Evolutionary conservation across 139 green algal genomes (phyloP).

Genomic region (Coelastrella sp.): DNA sequence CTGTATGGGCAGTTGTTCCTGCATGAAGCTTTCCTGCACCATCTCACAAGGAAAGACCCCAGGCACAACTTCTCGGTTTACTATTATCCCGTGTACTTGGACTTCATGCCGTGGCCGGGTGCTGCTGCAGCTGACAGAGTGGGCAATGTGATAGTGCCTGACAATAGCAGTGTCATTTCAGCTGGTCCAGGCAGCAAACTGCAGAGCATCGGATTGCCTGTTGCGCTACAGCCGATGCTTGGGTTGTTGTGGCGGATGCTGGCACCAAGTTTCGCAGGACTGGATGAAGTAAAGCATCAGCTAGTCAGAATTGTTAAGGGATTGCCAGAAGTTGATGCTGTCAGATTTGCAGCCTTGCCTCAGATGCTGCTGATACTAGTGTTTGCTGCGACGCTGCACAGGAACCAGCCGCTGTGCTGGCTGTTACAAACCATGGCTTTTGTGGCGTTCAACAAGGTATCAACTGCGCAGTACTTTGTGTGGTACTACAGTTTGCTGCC

Average conservation of each 20-base stretch:
- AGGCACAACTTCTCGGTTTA: constrained; percentile 96
- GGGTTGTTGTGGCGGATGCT: neutral
- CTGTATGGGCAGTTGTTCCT: constrained; percentile 82
- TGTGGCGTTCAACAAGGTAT: constrained; percentile 95
- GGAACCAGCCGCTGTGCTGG: constrained; percentile 48
- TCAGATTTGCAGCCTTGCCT: constrained; percentile 43
- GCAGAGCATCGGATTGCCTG: too few relatives aligned
- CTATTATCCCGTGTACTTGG: constrained; percentile 90
- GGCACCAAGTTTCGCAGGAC: neutral
- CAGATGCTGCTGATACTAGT: constrained; percentile 52
- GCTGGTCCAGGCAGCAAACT: too few relatives aligned
- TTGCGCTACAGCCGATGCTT: too few relatives aligned
- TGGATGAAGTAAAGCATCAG: neutral
- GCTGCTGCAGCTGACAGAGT: constrained; percentile 17
- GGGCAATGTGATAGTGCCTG: neutral
- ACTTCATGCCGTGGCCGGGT: constrained; percentile 41
- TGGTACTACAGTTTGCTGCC: constrained; percentile 94
- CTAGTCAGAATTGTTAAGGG: neutral
- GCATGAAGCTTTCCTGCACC: constrained; percentile 91
- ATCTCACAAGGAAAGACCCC: constrained; percentile 82
- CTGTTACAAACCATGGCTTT: constrained; percentile 85
- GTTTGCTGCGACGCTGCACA: constrained; percentile 44
- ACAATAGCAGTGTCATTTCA: neutral
- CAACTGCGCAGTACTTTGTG: constrained; percentile 97
- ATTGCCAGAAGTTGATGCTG: constrained; percentile 42